Conservation (phyloP, 129 eudicot genomes). For the Deinandra increscens region DNA sequence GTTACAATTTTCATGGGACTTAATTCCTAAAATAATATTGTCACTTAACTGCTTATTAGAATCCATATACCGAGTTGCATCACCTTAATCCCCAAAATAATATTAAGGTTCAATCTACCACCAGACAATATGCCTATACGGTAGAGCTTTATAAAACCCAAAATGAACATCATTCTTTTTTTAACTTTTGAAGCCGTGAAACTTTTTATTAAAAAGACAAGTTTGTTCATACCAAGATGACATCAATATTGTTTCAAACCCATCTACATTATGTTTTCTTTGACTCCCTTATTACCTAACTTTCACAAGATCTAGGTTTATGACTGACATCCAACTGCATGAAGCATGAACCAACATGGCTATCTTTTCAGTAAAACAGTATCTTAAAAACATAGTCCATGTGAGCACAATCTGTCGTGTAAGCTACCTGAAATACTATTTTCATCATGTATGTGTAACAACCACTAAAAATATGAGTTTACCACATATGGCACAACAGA, state of each 20-base stretch:
- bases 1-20: neutral
- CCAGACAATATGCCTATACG: neutral
- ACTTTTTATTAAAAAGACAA: neutral
- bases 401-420: neutral
- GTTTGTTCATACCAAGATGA: neutral
- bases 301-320: neutral
- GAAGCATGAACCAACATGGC: neutral
- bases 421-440: no score
- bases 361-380: no score
- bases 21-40: neutral
- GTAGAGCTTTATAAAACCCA: neutral
- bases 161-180: neutral
- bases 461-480: neutral
- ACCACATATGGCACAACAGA: neutral
- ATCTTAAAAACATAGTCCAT: neutral
- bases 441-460: neutral
- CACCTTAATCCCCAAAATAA: neutral
- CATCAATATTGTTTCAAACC: neutral
- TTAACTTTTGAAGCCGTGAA: no score
- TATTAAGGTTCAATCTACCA: neutral
- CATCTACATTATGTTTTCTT: neutral
- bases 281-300: neutral
- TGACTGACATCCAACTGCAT: neutral
- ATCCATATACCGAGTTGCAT: neutral
- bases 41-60: neutral